Evolutionary conservation across 1,139 yeast genomes (phyloP).

Genomic region (Nakaseomyces uthaithaninus): DNA sequence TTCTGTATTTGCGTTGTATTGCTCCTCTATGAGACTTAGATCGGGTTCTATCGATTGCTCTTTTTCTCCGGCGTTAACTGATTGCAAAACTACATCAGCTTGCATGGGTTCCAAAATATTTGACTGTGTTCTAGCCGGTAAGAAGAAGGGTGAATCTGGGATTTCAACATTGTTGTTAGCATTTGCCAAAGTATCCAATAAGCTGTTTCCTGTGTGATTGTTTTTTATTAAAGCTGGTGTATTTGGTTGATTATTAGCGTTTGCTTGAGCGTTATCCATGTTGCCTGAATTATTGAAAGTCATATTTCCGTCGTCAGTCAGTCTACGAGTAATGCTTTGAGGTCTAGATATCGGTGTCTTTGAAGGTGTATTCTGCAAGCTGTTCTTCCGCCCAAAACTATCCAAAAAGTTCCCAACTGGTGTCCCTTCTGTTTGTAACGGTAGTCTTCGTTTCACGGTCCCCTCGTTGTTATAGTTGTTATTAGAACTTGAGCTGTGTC

Average conservation of each 20-base stretch:
- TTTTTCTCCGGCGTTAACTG: neutral
- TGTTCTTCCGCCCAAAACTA: slow-evolving; percentile 1
- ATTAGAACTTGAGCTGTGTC: slow-evolving; percentile 8
- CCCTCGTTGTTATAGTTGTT: slow-evolving; percentile 2
- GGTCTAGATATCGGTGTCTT: slow-evolving; percentile 4
- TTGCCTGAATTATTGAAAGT: neutral
- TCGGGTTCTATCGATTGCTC: slow-evolving; percentile 5
- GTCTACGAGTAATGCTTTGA: slow-evolving; percentile 2
- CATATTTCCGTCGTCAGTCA: slow-evolving; percentile 3
- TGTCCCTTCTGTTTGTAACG: slow-evolving; percentile 2
- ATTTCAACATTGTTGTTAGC: slow-evolving; percentile 1
- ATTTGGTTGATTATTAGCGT: neutral
- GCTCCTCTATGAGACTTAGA: slow-evolving; percentile 4
- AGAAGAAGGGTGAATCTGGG: slow-evolving; percentile 2
- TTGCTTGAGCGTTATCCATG: neutral
- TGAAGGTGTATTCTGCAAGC: neutral
- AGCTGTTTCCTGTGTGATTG: slow-evolving; percentile 3
- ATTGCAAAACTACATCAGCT: neutral
- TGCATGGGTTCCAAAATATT: slow-evolving; percentile 4
- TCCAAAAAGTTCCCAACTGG: slow-evolving; percentile 6
- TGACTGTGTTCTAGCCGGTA: slow-evolving; percentile 6
- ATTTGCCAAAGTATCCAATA: neutral
- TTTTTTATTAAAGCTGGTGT: slow-evolving; percentile 1
- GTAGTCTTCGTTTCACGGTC: slow-evolving; percentile 3
- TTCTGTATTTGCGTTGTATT: slow-evolving; percentile 3